Evolutionary conservation across 2,329 filamentous ascomycete species (phyloP), one percentile per base, ranked within the genome.

Genomic region (Zymoseptoria ardabiliae): DNA sequence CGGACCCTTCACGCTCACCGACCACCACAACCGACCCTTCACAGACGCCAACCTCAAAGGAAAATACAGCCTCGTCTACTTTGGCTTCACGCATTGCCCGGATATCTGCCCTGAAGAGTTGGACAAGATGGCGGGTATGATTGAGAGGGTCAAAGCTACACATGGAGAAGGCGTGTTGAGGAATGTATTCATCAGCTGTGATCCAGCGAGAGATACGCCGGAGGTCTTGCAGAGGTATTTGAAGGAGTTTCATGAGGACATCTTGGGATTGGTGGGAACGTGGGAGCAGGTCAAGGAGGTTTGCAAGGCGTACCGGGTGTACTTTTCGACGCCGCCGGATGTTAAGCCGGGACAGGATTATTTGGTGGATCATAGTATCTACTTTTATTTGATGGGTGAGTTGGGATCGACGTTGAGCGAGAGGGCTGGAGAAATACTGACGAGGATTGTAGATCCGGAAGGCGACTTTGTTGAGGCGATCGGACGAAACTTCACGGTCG

Each of bases 31-130:
- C 54, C 84, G 85, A 58, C 80, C 81, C 45, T 92, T 96, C 67
- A 89, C 88, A 2, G 88, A 88, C 68, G 82, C 86, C 71, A 86
- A 93, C 74, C 81, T 97, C 79, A 89, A 88, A 80, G 94, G 94
- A 57, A 90, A 89, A 75, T 94, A 96, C 77, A 83, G 84, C 58
- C 75, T 95, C 77, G 89, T 97, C 45, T 99, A 99, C 78, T 99
- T 99, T 73, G 94, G 94, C 70, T 99, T 99, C 82, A 93, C 91
- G 8, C 92, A 97, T 76, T 99, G 94, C 74, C 94, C 94, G 22
- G 94, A 99, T 74, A 99, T 99, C 73, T 99, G 94, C 79, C 94
- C 94, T 35, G 94, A 99, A 72, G 94, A 99, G 77, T 87, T 99
- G 69, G 94, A 99, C 79, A 99, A 99, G 80, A 97, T 99, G 92